phyloP scores from a whole-genome alignment of 2,329 filamentous ascomycete genomes.

The Plectosphaerella sp. region DNA sequence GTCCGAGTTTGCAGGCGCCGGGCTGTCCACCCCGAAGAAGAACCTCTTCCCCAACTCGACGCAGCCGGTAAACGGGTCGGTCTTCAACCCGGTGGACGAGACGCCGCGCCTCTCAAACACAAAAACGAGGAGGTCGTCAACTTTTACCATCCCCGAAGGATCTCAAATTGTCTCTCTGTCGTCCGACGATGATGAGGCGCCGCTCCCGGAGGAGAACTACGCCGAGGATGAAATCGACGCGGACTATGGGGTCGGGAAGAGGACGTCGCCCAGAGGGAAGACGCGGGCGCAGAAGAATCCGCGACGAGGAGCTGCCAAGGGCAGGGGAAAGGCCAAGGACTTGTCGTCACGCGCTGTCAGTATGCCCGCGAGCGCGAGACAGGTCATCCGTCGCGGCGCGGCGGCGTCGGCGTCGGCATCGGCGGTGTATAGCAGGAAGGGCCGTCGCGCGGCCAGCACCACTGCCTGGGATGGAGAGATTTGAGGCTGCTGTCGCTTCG shows the following conservation, averaged over 20 bases:
- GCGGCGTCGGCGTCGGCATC: not conserved
- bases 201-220: constrained; percentile 23
- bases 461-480: not conserved
- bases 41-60: constrained; percentile 27
- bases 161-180: constrained; percentile 26
- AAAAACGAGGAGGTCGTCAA: constrained; percentile 6
- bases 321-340: not conserved
- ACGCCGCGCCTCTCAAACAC: constrained; percentile 2
- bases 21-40: constrained; percentile 1
- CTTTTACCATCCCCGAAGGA: constrained; percentile 20
- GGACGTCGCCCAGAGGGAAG: constrained; percentile 12
- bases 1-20: too few species aligned
- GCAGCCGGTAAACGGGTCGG: constrained; percentile 17
- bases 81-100: constrained; percentile 8
- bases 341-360: not conserved
- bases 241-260: constrained; percentile 20
- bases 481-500: not conserved
- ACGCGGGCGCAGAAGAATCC: constrained; percentile 12
- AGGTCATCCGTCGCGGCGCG: not conserved
- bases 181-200: constrained; percentile 14
- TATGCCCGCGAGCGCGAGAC: not conserved
- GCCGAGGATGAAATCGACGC: constrained; percentile 33
- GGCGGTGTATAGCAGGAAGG: not conserved
- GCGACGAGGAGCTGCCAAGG: not conserved
- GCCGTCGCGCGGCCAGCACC: not conserved